phyloP scores from a whole-genome alignment of 2,329 filamentous ascomycete species.

The Tolypocladium guangdongense region DNA sequence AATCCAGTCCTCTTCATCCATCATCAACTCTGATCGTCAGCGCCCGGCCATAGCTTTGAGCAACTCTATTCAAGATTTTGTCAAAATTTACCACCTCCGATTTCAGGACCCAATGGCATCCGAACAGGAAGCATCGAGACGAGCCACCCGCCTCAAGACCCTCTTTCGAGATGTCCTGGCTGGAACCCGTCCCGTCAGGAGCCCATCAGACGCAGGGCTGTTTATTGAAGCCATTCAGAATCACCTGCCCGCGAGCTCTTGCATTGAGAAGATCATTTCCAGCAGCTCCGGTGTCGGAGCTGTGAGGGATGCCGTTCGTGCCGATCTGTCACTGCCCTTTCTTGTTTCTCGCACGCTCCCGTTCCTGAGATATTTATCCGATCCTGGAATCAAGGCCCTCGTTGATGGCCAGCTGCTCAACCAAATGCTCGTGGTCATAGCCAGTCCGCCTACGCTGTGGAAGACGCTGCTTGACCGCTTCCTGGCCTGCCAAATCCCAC shows the following conservation, averaged over 20 bases:
- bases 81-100: no score
- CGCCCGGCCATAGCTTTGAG: no score
- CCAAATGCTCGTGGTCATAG: slow-evolving; percentile 2
- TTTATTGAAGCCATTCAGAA: slow-evolving; percentile 7
- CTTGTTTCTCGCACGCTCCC: neutral
- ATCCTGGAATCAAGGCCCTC: slow-evolving; percentile 3
- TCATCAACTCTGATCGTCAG: no score
- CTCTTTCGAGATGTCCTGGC: no score
- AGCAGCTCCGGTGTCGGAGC: slow-evolving; percentile 2
- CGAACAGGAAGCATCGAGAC: no score
- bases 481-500: slow-evolving; percentile 22
- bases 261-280: slow-evolving; percentile 5
- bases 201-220: slow-evolving; percentile 3
- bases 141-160: no score
- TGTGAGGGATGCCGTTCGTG: slow-evolving; percentile 4
- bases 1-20: no score
- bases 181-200: no score
- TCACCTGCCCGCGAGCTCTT: slow-evolving; percentile 2
- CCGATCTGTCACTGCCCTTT: slow-evolving; percentile 3
- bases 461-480: slow-evolving; percentile 14
- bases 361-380: slow-evolving; percentile 2
- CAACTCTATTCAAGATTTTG: no score
- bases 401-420: slow-evolving; percentile 5
- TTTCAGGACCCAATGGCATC: no score
- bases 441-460: slow-evolving; percentile 8